Percentiles rank a stretch among this genome's conserved stretches.
Conservation (phyloP, 495 filamentous ascomycete genomes). For the Aspergillus leporis region DNA sequence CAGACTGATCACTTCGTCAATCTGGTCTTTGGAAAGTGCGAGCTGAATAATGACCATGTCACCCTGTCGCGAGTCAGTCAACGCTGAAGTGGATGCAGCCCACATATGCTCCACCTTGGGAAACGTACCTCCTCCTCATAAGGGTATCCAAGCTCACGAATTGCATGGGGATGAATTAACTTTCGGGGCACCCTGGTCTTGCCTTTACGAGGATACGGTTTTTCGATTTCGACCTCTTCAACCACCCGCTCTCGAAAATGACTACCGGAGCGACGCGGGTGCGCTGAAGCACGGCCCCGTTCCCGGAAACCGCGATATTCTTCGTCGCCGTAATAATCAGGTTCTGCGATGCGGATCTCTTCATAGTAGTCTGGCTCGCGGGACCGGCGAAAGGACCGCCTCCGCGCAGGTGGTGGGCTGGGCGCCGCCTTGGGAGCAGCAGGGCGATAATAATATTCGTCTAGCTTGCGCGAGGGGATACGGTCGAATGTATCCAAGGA, state of each 20-base stretch:
- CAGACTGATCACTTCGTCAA: constrained; percentile 80
- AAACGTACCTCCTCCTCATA: constrained; percentile 75
- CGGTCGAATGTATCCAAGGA: constrained; percentile 75
- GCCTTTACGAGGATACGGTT: constrained; percentile 74
- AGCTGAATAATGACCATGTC: constrained; percentile 75
- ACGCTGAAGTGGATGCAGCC: not conserved
- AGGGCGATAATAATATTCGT: constrained; percentile 50
- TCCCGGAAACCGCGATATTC: constrained; percentile 62
- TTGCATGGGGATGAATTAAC: constrained; percentile 71
- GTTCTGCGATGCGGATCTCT: constrained; percentile 69
- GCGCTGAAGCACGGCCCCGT: constrained; percentile 38
- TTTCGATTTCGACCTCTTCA: constrained; percentile 43
- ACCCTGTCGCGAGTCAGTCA: constrained; percentile 50
- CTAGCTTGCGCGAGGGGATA: constrained; percentile 57
- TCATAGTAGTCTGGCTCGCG: constrained; percentile 56
- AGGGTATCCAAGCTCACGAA: constrained; percentile 83
- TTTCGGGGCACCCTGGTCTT: constrained; percentile 82
- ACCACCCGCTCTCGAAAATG: constrained; percentile 37
- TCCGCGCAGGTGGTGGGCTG: constrained; percentile 36
- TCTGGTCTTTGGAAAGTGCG: constrained; percentile 83
- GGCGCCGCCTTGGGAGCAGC: constrained; percentile 34
- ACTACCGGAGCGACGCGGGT: constrained; percentile 49
- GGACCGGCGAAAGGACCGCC: constrained; percentile 43
- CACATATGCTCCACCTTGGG: not conserved
- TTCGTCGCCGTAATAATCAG: constrained; percentile 66